Evolutionary conservation across 139 green algal genomes (phyloP).

Genomic region (Coelastrella sp.): DNA sequence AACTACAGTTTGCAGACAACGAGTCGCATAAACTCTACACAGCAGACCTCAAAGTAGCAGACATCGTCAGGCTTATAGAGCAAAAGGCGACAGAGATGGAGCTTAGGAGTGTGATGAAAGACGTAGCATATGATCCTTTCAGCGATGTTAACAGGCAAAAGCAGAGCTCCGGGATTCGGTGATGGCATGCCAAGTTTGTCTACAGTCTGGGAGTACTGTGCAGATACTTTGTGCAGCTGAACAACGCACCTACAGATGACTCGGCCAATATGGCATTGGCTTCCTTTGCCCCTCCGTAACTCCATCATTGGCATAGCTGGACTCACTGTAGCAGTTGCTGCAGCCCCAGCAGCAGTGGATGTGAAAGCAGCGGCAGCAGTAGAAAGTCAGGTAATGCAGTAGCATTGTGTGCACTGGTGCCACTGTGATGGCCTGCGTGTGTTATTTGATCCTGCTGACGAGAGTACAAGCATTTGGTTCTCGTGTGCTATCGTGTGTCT

Average conservation of each 20-base stretch:
- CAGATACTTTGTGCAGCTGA: not conserved
- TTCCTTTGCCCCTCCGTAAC: not conserved
- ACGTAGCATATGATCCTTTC: conserved; percentile 36
- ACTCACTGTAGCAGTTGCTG: not conserved
- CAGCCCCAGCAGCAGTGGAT: not conserved
- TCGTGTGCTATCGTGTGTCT: too few relatives aligned
- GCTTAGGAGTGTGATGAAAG: conserved; percentile 24
- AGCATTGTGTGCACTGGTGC: too few relatives aligned
- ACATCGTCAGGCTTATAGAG: conserved; percentile 40
- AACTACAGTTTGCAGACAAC: conserved; percentile 61
- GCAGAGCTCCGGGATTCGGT: not conserved
- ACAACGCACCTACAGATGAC: not conserved
- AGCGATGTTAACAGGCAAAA: conserved; percentile 3
- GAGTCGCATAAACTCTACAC: conserved; percentile 52
- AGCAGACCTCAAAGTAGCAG: conserved; percentile 45
- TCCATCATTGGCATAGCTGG: not conserved
- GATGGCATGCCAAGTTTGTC: not conserved
- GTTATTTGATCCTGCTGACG: too few relatives aligned
- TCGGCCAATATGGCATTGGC: too few relatives aligned
- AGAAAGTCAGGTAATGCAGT: not conserved
- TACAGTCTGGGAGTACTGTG: not conserved
- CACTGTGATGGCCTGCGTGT: too few relatives aligned
- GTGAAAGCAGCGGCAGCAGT: not conserved
- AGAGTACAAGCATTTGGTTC: too few relatives aligned
- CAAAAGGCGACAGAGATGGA: conserved; percentile 48